Evolutionary conservation across 441 rosid species (phyloP), one percentile per base, ranked within the genome.

Genomic region (Brassica hybrid): DNA sequence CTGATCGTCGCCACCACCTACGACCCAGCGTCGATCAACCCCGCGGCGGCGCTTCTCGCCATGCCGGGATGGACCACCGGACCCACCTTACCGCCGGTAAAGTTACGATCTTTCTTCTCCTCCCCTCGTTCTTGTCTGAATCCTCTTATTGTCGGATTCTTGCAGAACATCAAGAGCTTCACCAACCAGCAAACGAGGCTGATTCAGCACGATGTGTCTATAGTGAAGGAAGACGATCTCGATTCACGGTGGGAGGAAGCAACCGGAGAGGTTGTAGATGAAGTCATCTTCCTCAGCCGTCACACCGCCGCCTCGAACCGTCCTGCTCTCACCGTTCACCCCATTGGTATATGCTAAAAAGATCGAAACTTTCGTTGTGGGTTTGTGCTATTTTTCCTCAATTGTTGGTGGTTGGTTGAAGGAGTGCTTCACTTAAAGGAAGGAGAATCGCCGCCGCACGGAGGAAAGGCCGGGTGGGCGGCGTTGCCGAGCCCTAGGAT

Each of bases 401-500:
- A 25, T 63, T 66, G 7, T 58, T 11, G 6, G 25, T 25, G 13
- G 52, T 71, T 27, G 13, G 50, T 71, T 6, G 59, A 41, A 90
- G 97, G 97, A 70, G 93, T 93, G 34, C 97, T 97, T 79, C 99
- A 93, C 67, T 54, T 91, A 77, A 81, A 85, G 32, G 87, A 87
- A 76, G 97, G 91, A 7, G 96, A 92, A 21, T 84, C 83, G 34
- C 88, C 87, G 10, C 97, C 91, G 1, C 99, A 93, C n/a, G 97
- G 96, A 56, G 99, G 97, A 60, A 87, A 79, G 80, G 90, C 93
- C 0, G 97, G 90, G 21, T 94, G 99, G 99, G 98, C 94, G 2
- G 93, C 93, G 5, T 94, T 90, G 5, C 89, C 97, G 0, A 83
- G 76, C 83, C 96, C 99, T 27, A 90, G 93, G 76, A 86, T 93